Evolutionary conservation across 805 yeast genomes (phyloP), one percentile per base, ranked within the genome.

Genomic region (Candida anglica): DNA sequence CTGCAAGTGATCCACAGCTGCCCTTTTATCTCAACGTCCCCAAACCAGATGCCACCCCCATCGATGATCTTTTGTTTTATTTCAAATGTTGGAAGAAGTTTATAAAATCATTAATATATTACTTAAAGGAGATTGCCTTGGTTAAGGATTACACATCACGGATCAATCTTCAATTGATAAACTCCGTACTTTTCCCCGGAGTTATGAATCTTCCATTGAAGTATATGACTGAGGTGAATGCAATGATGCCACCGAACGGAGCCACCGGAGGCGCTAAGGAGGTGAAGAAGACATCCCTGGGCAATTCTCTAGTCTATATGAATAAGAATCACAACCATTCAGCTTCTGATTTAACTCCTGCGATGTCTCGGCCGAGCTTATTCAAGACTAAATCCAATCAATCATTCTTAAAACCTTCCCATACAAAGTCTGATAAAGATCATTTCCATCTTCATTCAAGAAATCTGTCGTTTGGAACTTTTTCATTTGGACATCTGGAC

Each of bases 121-220:
- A 66, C 40, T 50, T 62, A 28, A 61, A 56, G 38, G 71, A 75
- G 44, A 56, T 72, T 37, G 54, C 71, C 23, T 53, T 73, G 33
- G 72, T 74, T 36, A 73, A 73, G 49, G 76, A 66, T 42, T 66
- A 75, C 47, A 56, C 50, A 24, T 43, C 57, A 10, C 54, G 64
- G 43, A 45, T 66, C 34, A 58, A 58, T 32, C 52, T 48, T 34
- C 73, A 66, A 44, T 43, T 66, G 28, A 50, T 66, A 24, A 57
- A 49, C 32, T 55, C 66, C 20, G 54, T 65, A 21, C 63, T 62
- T 43, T 61, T 63, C 36, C 69, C 69, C 6, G 68, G 68, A 8
- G 75, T 52, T 56, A 75, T 40, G 52, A 75, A 46, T 63, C 64
- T 62, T 30, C 63, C 64, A 5, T 38, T 39, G 32, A 43, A 40